Base-by-base conservation (phyloP, 768 basidiomycete species). In the Pholiota conissans region DNA sequence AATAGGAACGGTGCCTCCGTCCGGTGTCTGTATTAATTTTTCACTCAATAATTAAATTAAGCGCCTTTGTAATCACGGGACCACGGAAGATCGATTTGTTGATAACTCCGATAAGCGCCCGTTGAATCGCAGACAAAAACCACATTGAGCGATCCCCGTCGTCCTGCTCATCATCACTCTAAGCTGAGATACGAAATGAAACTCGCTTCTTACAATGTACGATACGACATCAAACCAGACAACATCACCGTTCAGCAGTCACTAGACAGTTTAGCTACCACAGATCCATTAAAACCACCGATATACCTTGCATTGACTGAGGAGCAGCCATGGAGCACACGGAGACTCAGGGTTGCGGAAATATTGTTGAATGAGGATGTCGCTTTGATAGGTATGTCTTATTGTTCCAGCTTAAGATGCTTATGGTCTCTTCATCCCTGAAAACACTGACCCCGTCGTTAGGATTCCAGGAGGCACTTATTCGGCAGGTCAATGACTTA, bases 401-500 rank as follows among this genome's bases (percentile, higher is more conserved):
- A 39, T 39, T 18, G 5, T 18, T 39, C n/a, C 13, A 7, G 13
- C 1, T 1, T 39, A 5, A 0, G n/a, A 39, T 16, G n/a, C 5
- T 35, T 7, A 18, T 6, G 37, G n/a, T 39, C n/a, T n/a, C 9
- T 14, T 39, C 34, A n/a, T n/a, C n/a, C n/a, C n/a, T n/a, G 34
- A 18, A 24, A 20, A 26, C 11, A 71, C 69, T 1, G 64, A 77
- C 22, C 70, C 70, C 24, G 61, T 57, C 10, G 6, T n/a, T 54
- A 81, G 81, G 77, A 18, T 79, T 82, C 61, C 82, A 83, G 57
- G 82, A 84, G 60, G 84, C 79, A 2, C 72, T 86, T 7, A 68
- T 81, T 24, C 69, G 80, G 52, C 87, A 88, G 64, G 80, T 88
- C 5, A 66, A 69, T 24, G 87, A 89, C 61, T 65, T 89, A 5